A percentile compares a stretch with the other conserved stretches of the same genome.
Evolutionary conservation across 169 alveolate species (phyloP).

Genomic region (Eimeria necatrix): DNA sequence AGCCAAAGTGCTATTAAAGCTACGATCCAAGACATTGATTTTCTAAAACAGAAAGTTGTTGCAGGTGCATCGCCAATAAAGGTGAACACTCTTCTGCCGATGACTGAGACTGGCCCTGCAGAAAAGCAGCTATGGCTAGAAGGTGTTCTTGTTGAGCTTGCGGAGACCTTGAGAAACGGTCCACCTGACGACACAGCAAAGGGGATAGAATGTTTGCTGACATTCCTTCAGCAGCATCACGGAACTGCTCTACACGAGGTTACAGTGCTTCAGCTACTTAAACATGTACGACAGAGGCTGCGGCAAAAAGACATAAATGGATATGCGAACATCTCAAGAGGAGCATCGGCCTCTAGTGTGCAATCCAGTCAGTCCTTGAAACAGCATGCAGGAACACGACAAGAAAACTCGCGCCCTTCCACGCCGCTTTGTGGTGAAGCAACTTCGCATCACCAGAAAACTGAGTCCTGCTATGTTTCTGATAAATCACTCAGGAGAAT

Average conservation of each 20-base stretch:
- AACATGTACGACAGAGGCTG: not conserved
- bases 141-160: constrained; percentile 22
- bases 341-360: not conserved
- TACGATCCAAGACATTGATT: no score
- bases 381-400: not conserved
- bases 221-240: constrained; percentile 47
- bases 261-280: constrained; percentile 2
- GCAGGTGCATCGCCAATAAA: not conserved
- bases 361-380: not conserved
- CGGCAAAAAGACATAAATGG: not conserved
- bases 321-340: not conserved
- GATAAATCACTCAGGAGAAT: not conserved
- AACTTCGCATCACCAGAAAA: not conserved
- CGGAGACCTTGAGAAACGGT: constrained; percentile 47
- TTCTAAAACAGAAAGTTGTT: not conserved
- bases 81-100: not conserved
- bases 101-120: not conserved
- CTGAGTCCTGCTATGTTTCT: not conserved
- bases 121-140: constrained; percentile 51
- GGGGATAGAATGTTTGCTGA: not conserved
- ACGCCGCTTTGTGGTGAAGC: not conserved
- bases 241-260: not conserved
- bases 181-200: constrained; percentile 52
- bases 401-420: not conserved
- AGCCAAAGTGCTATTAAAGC: no score